Conservation (phyloP, 495 filamentous ascomycete species). For the Penicillium egyptiacum region DNA sequence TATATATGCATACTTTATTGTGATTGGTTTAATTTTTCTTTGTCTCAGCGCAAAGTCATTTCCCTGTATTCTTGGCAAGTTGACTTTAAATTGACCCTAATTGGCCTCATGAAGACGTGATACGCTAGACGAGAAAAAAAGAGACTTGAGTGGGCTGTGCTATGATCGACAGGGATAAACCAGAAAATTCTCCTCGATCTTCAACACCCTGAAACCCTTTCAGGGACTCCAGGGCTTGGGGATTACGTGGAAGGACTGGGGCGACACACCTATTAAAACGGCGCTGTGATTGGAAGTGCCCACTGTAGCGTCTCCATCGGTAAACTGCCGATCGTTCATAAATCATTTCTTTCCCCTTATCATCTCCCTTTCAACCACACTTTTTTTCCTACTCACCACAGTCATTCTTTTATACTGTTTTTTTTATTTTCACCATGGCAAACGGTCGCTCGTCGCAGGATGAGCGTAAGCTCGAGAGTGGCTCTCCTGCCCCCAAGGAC, state of each 20-base stretch:
- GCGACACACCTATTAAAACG: constrained; percentile 5
- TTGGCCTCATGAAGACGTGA: constrained; percentile 1
- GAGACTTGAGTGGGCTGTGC: constrained; percentile 6
- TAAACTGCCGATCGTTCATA: constrained; percentile 19
- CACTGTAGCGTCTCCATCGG: constrained; percentile 1
- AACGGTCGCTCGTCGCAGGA: constrained; percentile 35
- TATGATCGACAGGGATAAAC: constrained; percentile 14
- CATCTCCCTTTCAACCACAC: constrained; percentile 9
- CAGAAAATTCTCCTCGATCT: constrained; percentile 4
- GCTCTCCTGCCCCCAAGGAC: constrained; percentile 23
- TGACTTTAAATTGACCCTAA: constrained; percentile 4
- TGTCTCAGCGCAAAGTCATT: not conserved
- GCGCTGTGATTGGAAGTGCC: constrained; percentile 11
- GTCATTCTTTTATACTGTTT: constrained; percentile 34
- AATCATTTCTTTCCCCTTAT: constrained; percentile 22
- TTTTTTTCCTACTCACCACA: constrained; percentile 30
- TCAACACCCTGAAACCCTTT: not conserved
- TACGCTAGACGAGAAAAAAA: not conserved
- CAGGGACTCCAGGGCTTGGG: not conserved
- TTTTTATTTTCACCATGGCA: constrained; percentile 27
- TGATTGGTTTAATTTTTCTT: not conserved
- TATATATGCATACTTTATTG: not conserved
- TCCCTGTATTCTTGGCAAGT: constrained; percentile 2
- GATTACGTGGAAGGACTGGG: constrained; percentile 12
- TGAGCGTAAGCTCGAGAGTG: constrained; percentile 38